phyloP scores from a whole-genome alignment of 176 grass and related monocot species.

The Leersia perrieri region DNA sequence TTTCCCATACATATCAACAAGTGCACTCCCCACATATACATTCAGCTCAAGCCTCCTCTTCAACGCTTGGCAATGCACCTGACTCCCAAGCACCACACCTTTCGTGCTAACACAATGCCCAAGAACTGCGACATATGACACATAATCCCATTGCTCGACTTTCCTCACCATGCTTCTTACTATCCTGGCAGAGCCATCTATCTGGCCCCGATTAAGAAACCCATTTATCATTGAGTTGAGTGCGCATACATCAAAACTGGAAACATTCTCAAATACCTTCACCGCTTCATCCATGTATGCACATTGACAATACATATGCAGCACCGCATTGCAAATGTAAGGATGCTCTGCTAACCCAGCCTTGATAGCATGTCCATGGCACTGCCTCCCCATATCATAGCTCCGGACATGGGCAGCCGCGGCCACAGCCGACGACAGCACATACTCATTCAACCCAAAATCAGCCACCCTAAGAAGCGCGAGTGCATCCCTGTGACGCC shows the following conservation, averaged over 20 bases:
- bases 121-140: slow-evolving; percentile 63
- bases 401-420: slow-evolving; percentile 43
- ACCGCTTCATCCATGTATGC: slow-evolving; percentile 45
- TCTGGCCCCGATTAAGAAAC: slow-evolving; percentile 49
- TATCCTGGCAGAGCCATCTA: slow-evolving; percentile 35
- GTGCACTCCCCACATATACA: slow-evolving; percentile 52
- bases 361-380: slow-evolving; percentile 57
- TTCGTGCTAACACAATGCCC: slow-evolving; percentile 62
- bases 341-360: slow-evolving; percentile 34
- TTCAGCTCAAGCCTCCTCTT: slow-evolving; percentile 54
- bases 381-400: slow-evolving; percentile 57
- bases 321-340: slow-evolving; percentile 53
- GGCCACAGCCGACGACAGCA: slow-evolving; percentile 40
- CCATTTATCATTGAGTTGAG: slow-evolving; percentile 82
- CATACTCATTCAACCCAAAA: slow-evolving; percentile 62
- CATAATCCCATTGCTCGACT: slow-evolving; percentile 61
- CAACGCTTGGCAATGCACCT: slow-evolving; percentile 59
- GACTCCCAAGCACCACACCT: slow-evolving; percentile 49
- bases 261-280: slow-evolving; percentile 38
- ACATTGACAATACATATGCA: slow-evolving; percentile 70
- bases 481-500: slow-evolving; percentile 39
- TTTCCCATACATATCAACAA: slow-evolving; percentile 87
- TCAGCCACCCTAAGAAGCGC: slow-evolving; percentile 44
- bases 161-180: slow-evolving; percentile 43
- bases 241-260: slow-evolving; percentile 45